Evolutionary conservation across 768 basidiomycete species (phyloP).

Genomic region (Lactarius pseudohatsudake): DNA sequence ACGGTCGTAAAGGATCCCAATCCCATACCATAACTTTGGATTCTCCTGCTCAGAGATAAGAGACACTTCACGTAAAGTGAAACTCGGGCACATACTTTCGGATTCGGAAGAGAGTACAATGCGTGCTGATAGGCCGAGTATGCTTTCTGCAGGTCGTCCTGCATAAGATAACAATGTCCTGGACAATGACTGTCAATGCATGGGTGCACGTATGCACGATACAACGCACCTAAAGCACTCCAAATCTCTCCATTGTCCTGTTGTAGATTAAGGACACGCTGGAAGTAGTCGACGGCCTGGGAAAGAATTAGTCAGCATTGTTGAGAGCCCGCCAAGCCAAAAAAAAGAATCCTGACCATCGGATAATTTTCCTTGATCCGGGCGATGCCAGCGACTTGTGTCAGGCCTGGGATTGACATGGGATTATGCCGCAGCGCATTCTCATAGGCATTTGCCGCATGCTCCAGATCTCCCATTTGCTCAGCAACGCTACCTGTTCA

Average conservation of each 20-base stretch:
- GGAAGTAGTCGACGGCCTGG: constrained; percentile 95
- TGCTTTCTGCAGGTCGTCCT: constrained; percentile 97
- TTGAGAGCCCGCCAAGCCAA: constrained; percentile 14
- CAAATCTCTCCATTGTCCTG: constrained; percentile 99
- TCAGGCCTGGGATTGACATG: constrained; percentile 84
- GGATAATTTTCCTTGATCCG: constrained; percentile 97
- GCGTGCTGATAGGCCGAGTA: constrained; percentile 99
- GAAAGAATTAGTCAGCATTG: constrained; percentile 30
- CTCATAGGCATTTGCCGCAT: constrained; percentile 92
- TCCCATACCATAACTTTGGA: constrained; percentile 99
- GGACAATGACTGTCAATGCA: constrained; percentile 28
- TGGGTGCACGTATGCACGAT: constrained; percentile 29
- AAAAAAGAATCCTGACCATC: constrained; percentile 58
- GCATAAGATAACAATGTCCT: constrained; percentile 99
- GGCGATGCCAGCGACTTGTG: constrained; percentile 93
- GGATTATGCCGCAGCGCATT: constrained; percentile 95
- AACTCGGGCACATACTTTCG: constrained; percentile 59
- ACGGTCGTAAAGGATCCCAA: constrained; percentile 97
- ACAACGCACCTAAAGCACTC: constrained; percentile 81
- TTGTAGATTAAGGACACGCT: constrained; percentile 84
- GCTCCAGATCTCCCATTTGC: constrained; percentile 91
- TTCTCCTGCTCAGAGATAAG: constrained; percentile 60
- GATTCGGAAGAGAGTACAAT: constrained; percentile 91
- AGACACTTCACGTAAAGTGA: constrained; percentile 19
- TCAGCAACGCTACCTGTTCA: constrained; percentile 87